Base-by-base conservation (phyloP, 2,329 filamentous ascomycete genomes). In the Aspergillus ochraceus region DNA sequence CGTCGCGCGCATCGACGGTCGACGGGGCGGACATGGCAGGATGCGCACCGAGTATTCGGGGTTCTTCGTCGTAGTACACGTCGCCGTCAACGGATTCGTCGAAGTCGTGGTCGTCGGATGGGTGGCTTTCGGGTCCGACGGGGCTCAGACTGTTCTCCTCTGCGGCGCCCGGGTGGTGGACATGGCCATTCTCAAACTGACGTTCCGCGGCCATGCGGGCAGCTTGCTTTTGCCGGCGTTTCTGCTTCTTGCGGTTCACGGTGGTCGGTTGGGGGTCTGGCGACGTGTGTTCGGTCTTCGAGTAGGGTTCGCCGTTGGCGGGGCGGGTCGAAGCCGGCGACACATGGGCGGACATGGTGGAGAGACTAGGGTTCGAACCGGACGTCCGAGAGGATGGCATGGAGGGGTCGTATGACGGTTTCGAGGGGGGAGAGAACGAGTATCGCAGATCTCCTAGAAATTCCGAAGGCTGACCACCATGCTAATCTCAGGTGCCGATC, bases 181-280 rank as follows among this genome's bases (percentile, higher is more conserved):
- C 55, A 56, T 71, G 67, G 45, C 68, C 67, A 59, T 72, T 74
- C 32, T 69, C 64, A 8, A 70, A 72, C 63, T 80, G 77, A 66
- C 80, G 80, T 32, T 82, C 82, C 49, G 83, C 86, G 30, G 85
- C 85, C 71, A 89, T 86, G 61, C 88, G 89, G 32, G 91, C 90
- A 36, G 90, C 90, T 77, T 86, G 83, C 76, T 97, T 97, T 72
- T 91, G 89, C 66, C 93, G 86, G 67, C 93, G 87, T 83, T 97
- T 97, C 76, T 95, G 90, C 82, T 97, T 98, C 83, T 97, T 97
- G 73, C 91, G 88, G 78, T 97, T 97, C 54, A 93, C 89, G 9
- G 82, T 71, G 49, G 80, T 81, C 49, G 81, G 78, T 52, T 66
- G 66, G 17, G 58, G 42, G 46, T 69, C 68, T 56, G 62, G 26